phyloP scores from a whole-genome alignment of 257 asterid species.

The Salvia rosmarinus region DNA sequence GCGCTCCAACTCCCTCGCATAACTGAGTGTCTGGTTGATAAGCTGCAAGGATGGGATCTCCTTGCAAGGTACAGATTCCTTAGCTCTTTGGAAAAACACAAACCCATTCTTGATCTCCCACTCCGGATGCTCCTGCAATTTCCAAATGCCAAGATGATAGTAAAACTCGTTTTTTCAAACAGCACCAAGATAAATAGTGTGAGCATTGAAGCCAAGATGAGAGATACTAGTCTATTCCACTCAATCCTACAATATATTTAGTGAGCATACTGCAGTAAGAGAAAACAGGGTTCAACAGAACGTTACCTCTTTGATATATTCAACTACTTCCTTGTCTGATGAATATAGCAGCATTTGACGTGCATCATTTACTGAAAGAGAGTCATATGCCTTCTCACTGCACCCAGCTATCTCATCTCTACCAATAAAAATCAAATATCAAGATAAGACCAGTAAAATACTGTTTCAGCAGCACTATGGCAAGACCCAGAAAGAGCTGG shows the following conservation, averaged over 20 bases:
- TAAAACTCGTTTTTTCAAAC: background rate
- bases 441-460: background rate
- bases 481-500: background rate
- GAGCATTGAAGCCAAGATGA: background rate
- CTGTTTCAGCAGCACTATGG: background rate
- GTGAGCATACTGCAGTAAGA: background rate
- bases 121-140: slow-evolving; percentile 84
- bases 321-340: slow-evolving; percentile 67
- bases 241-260: background rate
- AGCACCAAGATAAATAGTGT: background rate
- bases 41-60: slow-evolving; percentile 95
- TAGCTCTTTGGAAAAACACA: slow-evolving; percentile 71
- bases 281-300: background rate
- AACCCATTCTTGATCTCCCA: slow-evolving; percentile 77
- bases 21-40: slow-evolving; percentile 91
- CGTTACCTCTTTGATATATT: slow-evolving; percentile 62
- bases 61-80: slow-evolving; percentile 81
- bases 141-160: background rate
- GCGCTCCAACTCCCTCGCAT: slow-evolving; percentile 91
- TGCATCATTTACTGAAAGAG: slow-evolving; percentile 71
- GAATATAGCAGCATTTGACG: slow-evolving; percentile 69
- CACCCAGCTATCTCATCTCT: slow-evolving; percentile 99
- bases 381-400: slow-evolving; percentile 88
- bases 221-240: background rate
- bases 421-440: slow-evolving; percentile 31